Evolutionary conservation across 768 basidiomycete species (phyloP), one percentile per base, ranked within the genome.

Genomic region (Mycena vulgaris): DNA sequence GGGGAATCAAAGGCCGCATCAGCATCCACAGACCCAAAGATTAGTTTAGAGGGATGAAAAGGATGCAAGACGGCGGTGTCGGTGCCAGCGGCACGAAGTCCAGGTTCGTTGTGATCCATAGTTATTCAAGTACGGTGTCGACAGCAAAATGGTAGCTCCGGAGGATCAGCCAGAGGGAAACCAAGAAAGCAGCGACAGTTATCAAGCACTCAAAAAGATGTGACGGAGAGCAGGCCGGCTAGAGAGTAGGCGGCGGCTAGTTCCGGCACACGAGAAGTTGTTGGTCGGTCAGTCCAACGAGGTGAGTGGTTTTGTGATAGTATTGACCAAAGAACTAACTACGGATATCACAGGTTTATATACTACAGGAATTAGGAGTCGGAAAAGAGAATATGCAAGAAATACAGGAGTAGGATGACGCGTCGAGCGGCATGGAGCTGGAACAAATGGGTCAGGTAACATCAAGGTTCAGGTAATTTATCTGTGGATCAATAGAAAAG

Each of bases 121-220:
- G 37, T 58, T 58, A 42, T 13, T 42, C 13, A 17, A 3, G 14
- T 19, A 10, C 6, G 23, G 23, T 37, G 56, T 58, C 56, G 39
- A 42, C 39, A 30, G 56, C 56, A 58, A 35, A 42, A 19, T n/a
- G 40, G 53, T 55, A 55, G 53, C 1, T 23, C 27, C n/a, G 33
- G 53, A 17, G 31, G 33, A 55, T n/a, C n/a, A 23, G 25, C 37
- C 56, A 21, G 39, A 42, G 56, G 37, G 56, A 58, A 58, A 58
- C 56, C 56, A 58, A 33, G 7, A 35, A 30, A 42, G 56, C 56
- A n/a, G 56, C 3, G 56, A 58, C 56, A 37, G 27, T 37, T 58
- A 58, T 40, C 55, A 25, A 39, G n/a, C 55, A 57, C 53, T 55
- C 33, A 55, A 55, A 55, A 55, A 55, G 53, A 55, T 55, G 53